Base-by-base conservation (phyloP, 805 yeast species). In the Teunomyces cretensis region DNA sequence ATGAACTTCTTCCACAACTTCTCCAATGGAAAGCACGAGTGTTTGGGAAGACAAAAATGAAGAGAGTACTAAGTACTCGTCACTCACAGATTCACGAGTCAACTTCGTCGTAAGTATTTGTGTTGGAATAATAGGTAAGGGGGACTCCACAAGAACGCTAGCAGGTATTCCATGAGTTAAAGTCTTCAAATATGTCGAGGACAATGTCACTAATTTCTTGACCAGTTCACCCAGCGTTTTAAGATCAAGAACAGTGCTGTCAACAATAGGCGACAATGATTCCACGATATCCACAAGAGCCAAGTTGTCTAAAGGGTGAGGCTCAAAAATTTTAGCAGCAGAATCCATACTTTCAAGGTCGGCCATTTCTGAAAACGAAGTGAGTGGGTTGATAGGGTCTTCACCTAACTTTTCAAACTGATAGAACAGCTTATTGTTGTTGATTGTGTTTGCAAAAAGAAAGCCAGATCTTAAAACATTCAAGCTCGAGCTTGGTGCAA, bases 401-500 rank as follows among this genome's bases (percentile, higher is more conserved):
- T 79, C 83, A 1, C 95, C 96, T 37, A 90, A 66, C 41, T 78
- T 78, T 49, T 85, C 88, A 55, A 92, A 86, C 60, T 89, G 96
- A 56, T 83, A 88, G n/a, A 87, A 68, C 14, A 70, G 62, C 54
- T 84, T 87, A 55, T 84, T 82, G 24, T 84, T 81, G 45, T 70
- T 62, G 46, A 84, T 84, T 7, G 81, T 68, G 49, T 83, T 82
- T 1, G 84, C 86, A 60, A 80, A 87, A 30, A 92, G 55, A 51
- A 81, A 86, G 0, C 98, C 99, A 6, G 86, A 76, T 51, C 78
- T 84, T 50, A 90, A 74, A 33, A 92, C 79, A 32, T 75, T 68
- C 9, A 92, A 54, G 4, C 75, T 59, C 15, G 72, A 69, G 19
- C 86, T 76, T 1, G 75, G 61, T 1, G 90, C 86, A 30, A 88